Conservation (phyloP, 2,329 filamentous ascomycete species). For the Talaromyces islandicus region DNA sequence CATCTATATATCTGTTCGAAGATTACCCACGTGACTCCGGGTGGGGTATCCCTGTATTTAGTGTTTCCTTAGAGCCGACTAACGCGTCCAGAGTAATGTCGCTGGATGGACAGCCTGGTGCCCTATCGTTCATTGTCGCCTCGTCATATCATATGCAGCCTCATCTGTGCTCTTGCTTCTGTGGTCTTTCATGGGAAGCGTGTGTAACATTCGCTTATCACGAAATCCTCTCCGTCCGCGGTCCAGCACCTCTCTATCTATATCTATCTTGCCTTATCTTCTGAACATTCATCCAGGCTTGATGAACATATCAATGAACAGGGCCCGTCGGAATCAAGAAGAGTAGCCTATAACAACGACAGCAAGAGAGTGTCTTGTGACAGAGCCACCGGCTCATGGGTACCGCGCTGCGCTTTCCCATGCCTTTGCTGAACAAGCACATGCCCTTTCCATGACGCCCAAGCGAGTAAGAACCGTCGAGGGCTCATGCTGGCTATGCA, state of each 20-base stretch:
- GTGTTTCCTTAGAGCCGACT: background rate
- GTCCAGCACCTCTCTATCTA: background rate
- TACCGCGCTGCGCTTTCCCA: background rate
- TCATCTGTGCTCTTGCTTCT: background rate
- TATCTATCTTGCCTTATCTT: background rate
- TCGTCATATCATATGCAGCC: background rate
- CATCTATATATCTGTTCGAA: background rate
- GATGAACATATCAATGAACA: background rate
- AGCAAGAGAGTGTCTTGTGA: background rate
- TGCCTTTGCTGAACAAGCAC: background rate
- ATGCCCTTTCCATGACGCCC: constrained; percentile 13
- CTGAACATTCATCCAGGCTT: background rate
- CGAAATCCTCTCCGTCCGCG: background rate
- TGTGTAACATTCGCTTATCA: background rate
- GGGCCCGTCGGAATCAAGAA: background rate
- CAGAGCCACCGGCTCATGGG: background rate
- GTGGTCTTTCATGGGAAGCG: background rate
- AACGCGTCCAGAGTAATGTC: background rate
- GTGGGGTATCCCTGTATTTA: background rate
- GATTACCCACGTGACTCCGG: background rate
- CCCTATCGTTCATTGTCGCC: background rate
- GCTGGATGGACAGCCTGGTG: background rate
- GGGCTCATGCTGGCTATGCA: constrained; percentile 44
- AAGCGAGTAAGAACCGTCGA: constrained; percentile 24
- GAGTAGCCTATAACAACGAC: background rate